A percentile compares a stretch with the other conserved stretches of the same genome.
Conservation (phyloP, 768 basidiomycete genomes). For the Phlebiopsis flavidoalba region DNA sequence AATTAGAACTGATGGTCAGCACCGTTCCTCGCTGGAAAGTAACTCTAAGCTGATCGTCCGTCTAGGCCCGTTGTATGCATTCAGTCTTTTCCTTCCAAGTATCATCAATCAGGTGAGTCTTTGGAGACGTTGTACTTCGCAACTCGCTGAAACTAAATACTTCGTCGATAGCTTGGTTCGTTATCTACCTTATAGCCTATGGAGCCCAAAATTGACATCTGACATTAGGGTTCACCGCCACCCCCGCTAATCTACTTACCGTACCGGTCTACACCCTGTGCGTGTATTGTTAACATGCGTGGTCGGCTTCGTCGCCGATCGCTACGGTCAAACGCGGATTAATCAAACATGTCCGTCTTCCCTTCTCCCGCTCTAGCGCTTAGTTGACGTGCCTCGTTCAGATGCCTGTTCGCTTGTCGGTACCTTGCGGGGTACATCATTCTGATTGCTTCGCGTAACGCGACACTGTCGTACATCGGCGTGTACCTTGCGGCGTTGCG, state of each 20-base stretch:
- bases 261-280: slow-evolving; percentile 73
- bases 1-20: slow-evolving; percentile 30
- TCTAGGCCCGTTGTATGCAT: slow-evolving; percentile 61
- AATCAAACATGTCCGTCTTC: slow-evolving; percentile 55
- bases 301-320: slow-evolving; percentile 62
- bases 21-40: slow-evolving; percentile 44
- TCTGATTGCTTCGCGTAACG: slow-evolving; percentile 53
- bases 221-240: slow-evolving; percentile 46
- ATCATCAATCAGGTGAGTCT: slow-evolving; percentile 63
- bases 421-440: slow-evolving; percentile 67
- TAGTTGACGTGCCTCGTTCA: slow-evolving; percentile 2
- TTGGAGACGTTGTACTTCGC: neutral
- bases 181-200: neutral
- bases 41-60: slow-evolving; percentile 30
- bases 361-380: neutral
- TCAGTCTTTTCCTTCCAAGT: slow-evolving; percentile 72
- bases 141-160: neutral
- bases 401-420: slow-evolving; percentile 26
- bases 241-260: slow-evolving; percentile 68
- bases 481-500: slow-evolving; percentile 68
- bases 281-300: slow-evolving; percentile 60
- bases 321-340: slow-evolving; percentile 53
- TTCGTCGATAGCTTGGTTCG: slow-evolving; percentile 34
- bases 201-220: neutral
- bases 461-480: slow-evolving; percentile 66